These are phyloP conservation scores for Aspergillus affinis DNA, from an alignment of 495 filamentous ascomycete genomes.

Conservation along the genomic window DNA sequence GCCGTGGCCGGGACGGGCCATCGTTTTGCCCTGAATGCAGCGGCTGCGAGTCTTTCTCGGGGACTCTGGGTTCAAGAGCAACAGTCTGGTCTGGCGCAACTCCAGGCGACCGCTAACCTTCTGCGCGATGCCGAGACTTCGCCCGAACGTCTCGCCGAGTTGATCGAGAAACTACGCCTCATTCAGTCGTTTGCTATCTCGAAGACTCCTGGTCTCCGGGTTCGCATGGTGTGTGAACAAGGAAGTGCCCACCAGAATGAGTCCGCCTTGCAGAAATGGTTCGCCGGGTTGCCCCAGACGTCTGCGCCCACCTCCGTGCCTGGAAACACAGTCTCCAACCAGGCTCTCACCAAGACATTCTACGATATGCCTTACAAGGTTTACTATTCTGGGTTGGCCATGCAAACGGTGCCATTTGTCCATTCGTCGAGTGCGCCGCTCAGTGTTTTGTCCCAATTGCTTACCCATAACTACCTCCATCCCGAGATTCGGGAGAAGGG, in stretches of 20 bases:
- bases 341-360: conserved; percentile 66
- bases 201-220: conserved; percentile 57
- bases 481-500: conserved; percentile 98
- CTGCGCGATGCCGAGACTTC: conserved; percentile 52
- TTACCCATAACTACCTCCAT: conserved; percentile 97
- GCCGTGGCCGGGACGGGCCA: conserved; percentile 86
- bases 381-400: conserved; percentile 79
- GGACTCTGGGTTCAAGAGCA: conserved; percentile 73
- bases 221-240: conserved; percentile 80
- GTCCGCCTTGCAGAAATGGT: conserved; percentile 67
- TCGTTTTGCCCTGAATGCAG: conserved; percentile 76
- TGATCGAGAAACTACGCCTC: conserved; percentile 82
- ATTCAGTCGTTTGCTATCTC: conserved; percentile 77
- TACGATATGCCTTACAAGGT: conserved; percentile 96
- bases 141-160: conserved; percentile 63
- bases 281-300: conserved; percentile 55
- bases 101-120: conserved; percentile 76
- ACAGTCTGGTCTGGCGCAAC: conserved; percentile 79
- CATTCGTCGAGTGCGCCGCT: conserved; percentile 71
- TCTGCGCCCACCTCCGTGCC: conserved; percentile 35
- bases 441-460: conserved; percentile 83
- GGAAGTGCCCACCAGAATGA: conserved; percentile 72
- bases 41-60: conserved; percentile 73
- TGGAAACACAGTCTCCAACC: conserved; percentile 32
- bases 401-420: conserved; percentile 84